Conservation (phyloP, 257 asterid genomes). For the Solanum verrucosum region DNA sequence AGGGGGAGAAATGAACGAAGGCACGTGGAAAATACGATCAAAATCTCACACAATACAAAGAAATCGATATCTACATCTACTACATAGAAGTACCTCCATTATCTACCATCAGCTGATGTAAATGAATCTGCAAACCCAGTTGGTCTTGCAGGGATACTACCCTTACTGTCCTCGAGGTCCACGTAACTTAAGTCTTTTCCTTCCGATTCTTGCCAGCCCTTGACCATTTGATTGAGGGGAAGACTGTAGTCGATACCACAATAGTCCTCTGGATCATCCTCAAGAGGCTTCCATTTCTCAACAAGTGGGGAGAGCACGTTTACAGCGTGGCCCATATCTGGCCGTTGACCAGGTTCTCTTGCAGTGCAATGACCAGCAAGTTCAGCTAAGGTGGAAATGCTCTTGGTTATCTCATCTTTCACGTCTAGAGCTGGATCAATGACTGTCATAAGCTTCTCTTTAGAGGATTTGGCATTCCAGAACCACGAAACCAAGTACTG, state of each 20-base stretch:
- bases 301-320: conserved; percentile 60
- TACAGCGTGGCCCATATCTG: conserved; percentile 85
- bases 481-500: conserved; percentile 82
- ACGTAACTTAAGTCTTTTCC: conserved; percentile 48
- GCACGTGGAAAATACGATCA: neutral
- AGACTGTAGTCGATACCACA: conserved; percentile 89
- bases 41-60: neutral
- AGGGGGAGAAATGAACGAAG: neutral
- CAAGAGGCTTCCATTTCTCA: conserved; percentile 79
- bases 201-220: conserved; percentile 85
- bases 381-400: conserved; percentile 61
- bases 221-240: conserved; percentile 89
- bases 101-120: conserved; percentile 80
- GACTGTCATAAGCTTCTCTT: conserved; percentile 55
- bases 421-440: conserved; percentile 45
- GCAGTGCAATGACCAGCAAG: conserved; percentile 95
- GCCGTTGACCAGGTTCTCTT: conserved; percentile 75
- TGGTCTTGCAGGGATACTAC: conserved; percentile 79
- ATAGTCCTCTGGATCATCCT: conserved; percentile 58
- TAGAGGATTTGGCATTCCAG: conserved; percentile 56
- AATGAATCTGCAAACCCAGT: conserved; percentile 89
- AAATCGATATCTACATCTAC: conserved; percentile 2
- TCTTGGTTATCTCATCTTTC: conserved; percentile 41
- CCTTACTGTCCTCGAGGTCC: conserved; percentile 76
- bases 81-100: conserved; percentile 1